These are phyloP conservation scores for Leucocoprinus leucothites DNA, from an alignment of 768 basidiomycete species.

Conservation along the genomic window DNA sequence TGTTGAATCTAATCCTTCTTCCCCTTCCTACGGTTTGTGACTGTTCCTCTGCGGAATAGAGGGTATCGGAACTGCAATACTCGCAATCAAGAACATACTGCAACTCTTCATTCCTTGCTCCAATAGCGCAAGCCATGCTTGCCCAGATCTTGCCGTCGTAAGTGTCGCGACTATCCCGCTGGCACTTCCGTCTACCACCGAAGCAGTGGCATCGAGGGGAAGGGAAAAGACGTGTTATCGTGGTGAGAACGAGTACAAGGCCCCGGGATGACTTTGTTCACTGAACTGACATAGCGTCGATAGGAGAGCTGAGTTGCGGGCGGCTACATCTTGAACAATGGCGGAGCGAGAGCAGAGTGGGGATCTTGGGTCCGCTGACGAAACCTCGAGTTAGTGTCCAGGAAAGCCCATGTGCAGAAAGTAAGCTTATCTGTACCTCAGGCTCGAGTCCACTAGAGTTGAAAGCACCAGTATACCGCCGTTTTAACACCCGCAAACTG, in stretches of 20 bases:
- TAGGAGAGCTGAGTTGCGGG: too few species aligned
- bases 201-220: constrained; percentile 24
- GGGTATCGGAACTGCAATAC: constrained; percentile 59
- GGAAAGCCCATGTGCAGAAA: too few species aligned
- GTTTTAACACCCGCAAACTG: too few species aligned
- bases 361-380: too few species aligned
- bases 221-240: too few species aligned
- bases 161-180: neutral
- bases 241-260: constrained; percentile 75
- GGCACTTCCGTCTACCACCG: neutral
- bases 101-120: constrained; percentile 48
- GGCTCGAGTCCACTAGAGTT: too few species aligned
- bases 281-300: constrained; percentile 88
- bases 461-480: too few species aligned
- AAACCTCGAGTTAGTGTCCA: too few species aligned
- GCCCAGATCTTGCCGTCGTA: constrained; percentile 34
- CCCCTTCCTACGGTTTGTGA: constrained; percentile 25
- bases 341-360: too few species aligned
- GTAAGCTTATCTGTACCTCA: too few species aligned
- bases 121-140: constrained; percentile 54
- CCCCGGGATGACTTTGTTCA: constrained; percentile 86
- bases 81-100: constrained; percentile 75
- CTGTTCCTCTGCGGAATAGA: constrained; percentile 40
- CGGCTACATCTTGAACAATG: too few species aligned
- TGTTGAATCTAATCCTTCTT: constrained; percentile 44